Conservation (phyloP, 2,329 filamentous ascomycete species). For the Chrysosporium queenslandicum region DNA sequence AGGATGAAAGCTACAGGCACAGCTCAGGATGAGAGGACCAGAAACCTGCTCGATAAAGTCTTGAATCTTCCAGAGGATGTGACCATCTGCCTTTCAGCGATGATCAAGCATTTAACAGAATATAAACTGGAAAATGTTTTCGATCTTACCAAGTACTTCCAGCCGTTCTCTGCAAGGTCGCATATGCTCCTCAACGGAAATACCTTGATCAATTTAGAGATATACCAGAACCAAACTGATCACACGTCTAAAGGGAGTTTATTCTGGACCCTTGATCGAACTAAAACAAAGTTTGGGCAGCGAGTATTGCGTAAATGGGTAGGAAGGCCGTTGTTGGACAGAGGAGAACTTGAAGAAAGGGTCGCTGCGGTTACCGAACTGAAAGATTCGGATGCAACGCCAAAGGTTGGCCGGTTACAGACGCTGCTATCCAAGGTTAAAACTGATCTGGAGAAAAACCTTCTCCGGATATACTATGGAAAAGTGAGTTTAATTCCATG, state of each 20-base stretch:
- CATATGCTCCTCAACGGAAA: constrained; percentile 97
- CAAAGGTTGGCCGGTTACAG: constrained; percentile 62
- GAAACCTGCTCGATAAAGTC: constrained; percentile 70
- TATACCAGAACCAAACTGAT: constrained; percentile 91
- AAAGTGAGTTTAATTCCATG: constrained; percentile 51
- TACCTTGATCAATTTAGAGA: constrained; percentile 83
- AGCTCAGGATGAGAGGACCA: constrained; percentile 47
- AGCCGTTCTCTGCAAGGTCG: constrained; percentile 84
- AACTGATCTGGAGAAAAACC: constrained; percentile 78
- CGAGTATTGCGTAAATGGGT: constrained; percentile 89
- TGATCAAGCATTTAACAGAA: constrained; percentile 87
- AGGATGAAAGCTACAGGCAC: constrained; percentile 58
- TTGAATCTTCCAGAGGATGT: constrained; percentile 74
- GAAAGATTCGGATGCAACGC: constrained; percentile 55
- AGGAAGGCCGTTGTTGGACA: constrained; percentile 75
- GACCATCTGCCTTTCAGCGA: constrained; percentile 84
- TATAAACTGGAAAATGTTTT: constrained; percentile 95
- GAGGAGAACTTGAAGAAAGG: constrained; percentile 61
- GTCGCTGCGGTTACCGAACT: constrained; percentile 81
- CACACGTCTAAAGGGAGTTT: constrained; percentile 75
- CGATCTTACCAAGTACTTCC: constrained; percentile 91
- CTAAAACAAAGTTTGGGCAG: constrained; percentile 78
- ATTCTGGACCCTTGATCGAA: constrained; percentile 92
- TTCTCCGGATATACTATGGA: constrained; percentile 94
- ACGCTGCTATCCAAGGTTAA: constrained; percentile 60